phyloP scores from a whole-genome alignment of 2,329 filamentous ascomycete genomes.

The Cucurbitaria berberidis region DNA sequence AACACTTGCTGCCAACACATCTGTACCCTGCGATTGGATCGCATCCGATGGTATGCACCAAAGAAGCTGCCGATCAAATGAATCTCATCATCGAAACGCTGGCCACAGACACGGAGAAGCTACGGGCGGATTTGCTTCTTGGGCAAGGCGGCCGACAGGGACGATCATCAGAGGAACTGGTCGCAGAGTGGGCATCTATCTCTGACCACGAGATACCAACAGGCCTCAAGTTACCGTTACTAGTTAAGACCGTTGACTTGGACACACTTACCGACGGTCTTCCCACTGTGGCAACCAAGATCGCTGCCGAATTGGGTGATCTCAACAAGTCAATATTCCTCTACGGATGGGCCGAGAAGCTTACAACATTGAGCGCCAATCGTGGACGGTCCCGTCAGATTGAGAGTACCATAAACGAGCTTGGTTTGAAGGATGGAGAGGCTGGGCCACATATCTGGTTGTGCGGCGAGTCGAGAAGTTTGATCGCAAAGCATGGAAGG shows the following conservation, averaged over 20 bases:
- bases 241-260: constrained; percentile 57
- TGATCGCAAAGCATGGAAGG: constrained; percentile 64
- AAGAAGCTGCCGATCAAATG: constrained; percentile 69
- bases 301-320: constrained; percentile 58
- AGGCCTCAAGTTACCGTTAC: constrained; percentile 67
- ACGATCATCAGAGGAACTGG: constrained; percentile 18
- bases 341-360: constrained; percentile 68
- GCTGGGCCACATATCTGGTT: constrained; percentile 68
- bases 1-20: constrained; percentile 65
- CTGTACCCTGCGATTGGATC: constrained; percentile 67
- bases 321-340: constrained; percentile 75
- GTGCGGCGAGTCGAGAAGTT: constrained; percentile 67
- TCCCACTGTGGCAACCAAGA: constrained; percentile 53
- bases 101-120: constrained; percentile 52
- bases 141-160: constrained; percentile 47
- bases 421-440: constrained; percentile 58
- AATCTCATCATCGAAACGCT: constrained; percentile 49
- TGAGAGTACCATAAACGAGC: constrained; percentile 62
- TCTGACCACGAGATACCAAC: constrained; percentile 62
- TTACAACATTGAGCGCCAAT: constrained; percentile 76
- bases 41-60: constrained; percentile 68
- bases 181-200: constrained; percentile 44
- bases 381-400: constrained; percentile 70
- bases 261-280: constrained; percentile 46
- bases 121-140: constrained; percentile 65